Evolutionary conservation across 2,329 filamentous ascomycete species (phyloP).

Genomic region (Xylaria sp.): DNA sequence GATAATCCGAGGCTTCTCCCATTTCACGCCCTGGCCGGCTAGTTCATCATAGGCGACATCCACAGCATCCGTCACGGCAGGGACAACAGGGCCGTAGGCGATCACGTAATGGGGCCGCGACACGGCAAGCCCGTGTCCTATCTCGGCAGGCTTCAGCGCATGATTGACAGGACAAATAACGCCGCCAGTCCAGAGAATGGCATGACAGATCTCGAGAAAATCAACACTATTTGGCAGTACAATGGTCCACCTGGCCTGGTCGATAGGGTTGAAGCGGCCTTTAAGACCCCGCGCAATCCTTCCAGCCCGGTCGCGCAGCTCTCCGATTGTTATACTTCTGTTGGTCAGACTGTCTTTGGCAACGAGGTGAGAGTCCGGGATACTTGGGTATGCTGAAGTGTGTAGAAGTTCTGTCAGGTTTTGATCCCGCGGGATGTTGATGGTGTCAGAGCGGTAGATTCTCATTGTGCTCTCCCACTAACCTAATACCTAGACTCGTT

Average conservation of each 20-base stretch:
- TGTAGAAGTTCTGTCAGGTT: conserved; percentile 50
- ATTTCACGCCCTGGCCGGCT: conserved; percentile 33
- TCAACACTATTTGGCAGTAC: conserved; percentile 50
- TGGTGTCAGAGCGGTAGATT: conserved; percentile 37
- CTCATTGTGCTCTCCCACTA: conserved; percentile 33
- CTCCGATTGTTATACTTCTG: conserved; percentile 48
- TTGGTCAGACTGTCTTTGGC: conserved; percentile 47
- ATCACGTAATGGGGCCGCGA: conserved; percentile 46
- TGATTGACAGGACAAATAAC: conserved; percentile 45
- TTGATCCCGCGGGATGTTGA: conserved; percentile 42
- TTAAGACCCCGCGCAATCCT: conserved; percentile 45
- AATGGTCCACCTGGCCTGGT: conserved; percentile 46
- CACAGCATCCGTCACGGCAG: conserved; percentile 38
- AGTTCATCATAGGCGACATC: conserved; percentile 35
- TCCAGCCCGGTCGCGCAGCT: conserved; percentile 45
- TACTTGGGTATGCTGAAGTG: conserved; percentile 34
- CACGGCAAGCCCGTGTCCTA: conserved; percentile 46
- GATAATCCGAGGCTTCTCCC: conserved; percentile 39
- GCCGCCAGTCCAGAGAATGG: conserved; percentile 46
- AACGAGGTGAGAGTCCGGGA: conserved; percentile 47
- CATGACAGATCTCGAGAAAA: conserved; percentile 47
- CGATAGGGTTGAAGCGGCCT: conserved; percentile 35
- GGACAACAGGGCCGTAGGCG: conserved; percentile 40
- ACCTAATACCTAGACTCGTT: neutral
- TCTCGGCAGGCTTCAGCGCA: conserved; percentile 42